Conservation (phyloP, 1,284 basidiomycete species). For the Stereum hirsutum region DNA sequence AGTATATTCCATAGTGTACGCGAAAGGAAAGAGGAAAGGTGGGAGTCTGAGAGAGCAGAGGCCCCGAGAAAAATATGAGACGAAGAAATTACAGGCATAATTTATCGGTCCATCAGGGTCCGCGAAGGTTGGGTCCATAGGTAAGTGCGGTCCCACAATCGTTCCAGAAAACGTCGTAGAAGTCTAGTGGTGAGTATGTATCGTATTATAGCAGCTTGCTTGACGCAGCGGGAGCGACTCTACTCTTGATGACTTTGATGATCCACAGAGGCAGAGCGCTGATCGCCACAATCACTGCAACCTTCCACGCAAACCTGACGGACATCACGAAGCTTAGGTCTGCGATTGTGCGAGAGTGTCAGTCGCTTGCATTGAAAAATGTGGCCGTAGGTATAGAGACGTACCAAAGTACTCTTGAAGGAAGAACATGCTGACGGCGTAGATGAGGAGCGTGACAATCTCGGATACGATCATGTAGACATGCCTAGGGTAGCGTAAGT, state of each 20-base stretch:
- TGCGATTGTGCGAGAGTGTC: conserved; percentile 23
- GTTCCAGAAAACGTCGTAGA: too few relatives aligned
- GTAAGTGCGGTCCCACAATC: too few relatives aligned
- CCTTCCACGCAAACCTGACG: conserved; percentile 88
- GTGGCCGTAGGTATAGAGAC: neutral
- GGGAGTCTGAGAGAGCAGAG: too few relatives aligned
- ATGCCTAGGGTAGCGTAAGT: conserved; percentile 57
- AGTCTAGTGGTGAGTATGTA: conserved; percentile 6
- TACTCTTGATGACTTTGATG: conserved; percentile 80
- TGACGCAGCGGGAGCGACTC: conserved; percentile 89
- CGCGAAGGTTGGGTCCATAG: too few relatives aligned
- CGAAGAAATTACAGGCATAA: too few relatives aligned
- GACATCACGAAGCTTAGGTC: conserved; percentile 92
- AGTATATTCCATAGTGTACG: too few relatives aligned
- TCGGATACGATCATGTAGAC: conserved; percentile 94
- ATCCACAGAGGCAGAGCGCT: conserved; percentile 89
- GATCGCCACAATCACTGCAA: conserved; percentile 89
- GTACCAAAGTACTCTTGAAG: conserved; percentile 95
- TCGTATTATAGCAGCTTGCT: conserved; percentile 71
- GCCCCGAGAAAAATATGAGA: too few relatives aligned
- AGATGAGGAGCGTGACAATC: conserved; percentile 82
- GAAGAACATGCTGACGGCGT: conserved; percentile 88
- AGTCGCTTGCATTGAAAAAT: neutral
- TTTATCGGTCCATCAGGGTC: too few relatives aligned
- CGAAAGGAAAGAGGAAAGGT: too few relatives aligned